Percentiles rank a stretch among this genome's conserved stretches.
Evolutionary conservation across 2,329 filamentous ascomycete species (phyloP).

Genomic region (Phialophora chinensis): DNA sequence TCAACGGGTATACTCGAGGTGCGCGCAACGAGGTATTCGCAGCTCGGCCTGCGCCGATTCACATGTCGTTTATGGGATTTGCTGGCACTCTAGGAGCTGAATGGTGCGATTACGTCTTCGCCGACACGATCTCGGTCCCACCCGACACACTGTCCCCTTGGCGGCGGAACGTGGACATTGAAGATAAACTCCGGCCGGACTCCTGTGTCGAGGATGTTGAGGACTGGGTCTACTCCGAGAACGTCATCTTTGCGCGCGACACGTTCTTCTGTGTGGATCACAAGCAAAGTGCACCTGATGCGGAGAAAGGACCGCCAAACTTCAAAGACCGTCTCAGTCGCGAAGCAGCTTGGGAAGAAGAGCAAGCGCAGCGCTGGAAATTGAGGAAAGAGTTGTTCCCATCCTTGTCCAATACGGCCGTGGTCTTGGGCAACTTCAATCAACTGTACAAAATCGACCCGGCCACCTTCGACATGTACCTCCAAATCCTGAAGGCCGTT

Average conservation of each 20-base stretch:
- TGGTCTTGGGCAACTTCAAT: conserved; percentile 98
- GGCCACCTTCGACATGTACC: conserved; percentile 92
- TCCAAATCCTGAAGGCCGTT: conserved; percentile 83
- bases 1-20: conserved; percentile 97
- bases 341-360: conserved; percentile 77
- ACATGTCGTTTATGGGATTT: conserved; percentile 99
- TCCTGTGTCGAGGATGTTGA: conserved; percentile 73
- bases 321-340: conserved; percentile 57
- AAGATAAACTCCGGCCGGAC: conserved; percentile 67
- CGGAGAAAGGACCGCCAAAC: conserved; percentile 40
- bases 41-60: conserved; percentile 88
- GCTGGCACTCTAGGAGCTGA: conserved; percentile 94
- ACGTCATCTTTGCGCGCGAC: conserved; percentile 90
- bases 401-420: conserved; percentile 75
- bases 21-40: conserved; percentile 98
- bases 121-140: conserved; percentile 86
- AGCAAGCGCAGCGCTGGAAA: conserved; percentile 80
- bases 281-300: conserved; percentile 81
- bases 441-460: conserved; percentile 99
- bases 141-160: conserved; percentile 78
- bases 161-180: conserved; percentile 74
- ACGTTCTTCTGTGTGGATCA: conserved; percentile 99
- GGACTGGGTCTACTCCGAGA: conserved; percentile 95
- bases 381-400: conserved; percentile 96
- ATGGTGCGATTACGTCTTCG: conserved; percentile 97